A percentile compares a stretch with the other conserved stretches of the same genome.
phyloP scores from a whole-genome alignment of 2,329 filamentous ascomycete genomes.

The Sclerotinia minor region DNA sequence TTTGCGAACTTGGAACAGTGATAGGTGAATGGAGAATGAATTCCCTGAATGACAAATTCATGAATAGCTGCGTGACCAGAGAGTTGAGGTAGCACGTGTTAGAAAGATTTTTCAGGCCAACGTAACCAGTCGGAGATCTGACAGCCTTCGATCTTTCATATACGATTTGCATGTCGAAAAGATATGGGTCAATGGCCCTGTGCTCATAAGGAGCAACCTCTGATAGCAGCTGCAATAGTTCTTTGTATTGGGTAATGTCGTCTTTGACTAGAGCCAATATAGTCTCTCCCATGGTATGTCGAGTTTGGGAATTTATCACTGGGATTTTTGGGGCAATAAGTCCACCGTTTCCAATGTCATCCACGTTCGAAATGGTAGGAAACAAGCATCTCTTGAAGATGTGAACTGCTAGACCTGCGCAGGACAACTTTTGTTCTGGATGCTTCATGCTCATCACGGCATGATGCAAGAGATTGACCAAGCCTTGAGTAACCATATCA shows the following conservation, averaged over 20 bases:
- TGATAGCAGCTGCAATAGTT: conserved; percentile 54
- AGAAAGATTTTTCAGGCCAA: conserved; percentile 87
- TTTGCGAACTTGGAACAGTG: conserved; percentile 58
- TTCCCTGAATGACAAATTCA: conserved; percentile 83
- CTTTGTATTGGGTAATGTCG: conserved; percentile 49
- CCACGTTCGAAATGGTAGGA: conserved; percentile 49
- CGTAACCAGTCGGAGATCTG: conserved; percentile 76
- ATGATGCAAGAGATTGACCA: conserved; percentile 43
- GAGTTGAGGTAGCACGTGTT: conserved; percentile 99
- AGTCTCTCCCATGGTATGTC: conserved; percentile 61
- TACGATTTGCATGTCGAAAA: conserved; percentile 59
- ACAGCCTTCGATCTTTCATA: conserved; percentile 69
- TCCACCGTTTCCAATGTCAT: conserved; percentile 35
- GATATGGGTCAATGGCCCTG: conserved; percentile 50
- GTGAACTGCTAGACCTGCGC: conserved; percentile 47
- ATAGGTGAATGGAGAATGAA: conserved; percentile 73
- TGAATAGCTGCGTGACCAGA: conserved; percentile 89
- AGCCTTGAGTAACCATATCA: conserved; percentile 42
- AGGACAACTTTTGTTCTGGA: conserved; percentile 34
- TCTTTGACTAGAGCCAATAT: conserved; percentile 58
- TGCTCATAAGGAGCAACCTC: conserved; percentile 52
- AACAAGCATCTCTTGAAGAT: conserved; percentile 68
- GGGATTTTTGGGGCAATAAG: conserved; percentile 46
- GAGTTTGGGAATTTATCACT: conserved; percentile 55
- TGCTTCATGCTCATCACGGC: conserved; percentile 39